These are phyloP conservation scores for Claviceps sp. DNA, from an alignment of 2,329 filamentous ascomycete genomes.

Conservation along the genomic window DNA sequence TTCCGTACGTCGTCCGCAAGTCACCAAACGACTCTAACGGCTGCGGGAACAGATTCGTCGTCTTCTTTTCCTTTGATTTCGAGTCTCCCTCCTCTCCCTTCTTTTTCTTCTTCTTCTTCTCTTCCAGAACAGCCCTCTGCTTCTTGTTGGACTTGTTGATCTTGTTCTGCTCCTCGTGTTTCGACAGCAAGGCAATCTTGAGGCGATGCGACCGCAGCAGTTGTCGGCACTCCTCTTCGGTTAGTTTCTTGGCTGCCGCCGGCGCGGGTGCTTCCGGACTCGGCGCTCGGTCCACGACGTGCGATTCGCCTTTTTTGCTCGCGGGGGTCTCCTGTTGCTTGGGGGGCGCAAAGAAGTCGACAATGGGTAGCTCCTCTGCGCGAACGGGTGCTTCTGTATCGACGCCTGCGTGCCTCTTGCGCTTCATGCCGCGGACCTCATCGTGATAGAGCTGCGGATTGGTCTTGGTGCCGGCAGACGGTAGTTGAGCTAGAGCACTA, in stretches of 20 bases:
- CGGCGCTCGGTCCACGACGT: slow-evolving; percentile 13
- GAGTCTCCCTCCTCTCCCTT: neutral
- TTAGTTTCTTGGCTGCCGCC: slow-evolving; percentile 27
- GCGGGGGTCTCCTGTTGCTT: slow-evolving; percentile 24
- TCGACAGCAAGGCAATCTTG: slow-evolving; percentile 66
- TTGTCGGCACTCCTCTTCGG: slow-evolving; percentile 58
- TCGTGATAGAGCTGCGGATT: slow-evolving; percentile 62
- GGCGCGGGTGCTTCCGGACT: slow-evolving; percentile 12
- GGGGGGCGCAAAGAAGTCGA: slow-evolving; percentile 45
- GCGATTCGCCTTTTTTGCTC: slow-evolving; percentile 16
- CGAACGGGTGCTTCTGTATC: slow-evolving; percentile 19
- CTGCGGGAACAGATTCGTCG: slow-evolving; percentile 58
- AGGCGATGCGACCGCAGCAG: slow-evolving; percentile 69
- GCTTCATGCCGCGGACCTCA: slow-evolving; percentile 36
- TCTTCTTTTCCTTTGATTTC: slow-evolving; percentile 38
- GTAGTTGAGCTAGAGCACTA: slow-evolving; percentile 32
- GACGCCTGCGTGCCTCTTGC: slow-evolving; percentile 32
- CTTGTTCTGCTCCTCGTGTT: slow-evolving; percentile 26
- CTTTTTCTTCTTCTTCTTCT: slow-evolving; percentile 39
- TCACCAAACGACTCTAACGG: slow-evolving; percentile 68
- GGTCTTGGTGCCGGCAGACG: slow-evolving; percentile 48
- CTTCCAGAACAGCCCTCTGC: slow-evolving; percentile 30
- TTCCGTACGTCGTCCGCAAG: slow-evolving; percentile 55
- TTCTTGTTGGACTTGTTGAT: slow-evolving; percentile 42
- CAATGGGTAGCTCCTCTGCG: slow-evolving; percentile 26